phyloP scores from a whole-genome alignment of 208 protist genomes.

The Acanthamoeba castellanii region DNA sequence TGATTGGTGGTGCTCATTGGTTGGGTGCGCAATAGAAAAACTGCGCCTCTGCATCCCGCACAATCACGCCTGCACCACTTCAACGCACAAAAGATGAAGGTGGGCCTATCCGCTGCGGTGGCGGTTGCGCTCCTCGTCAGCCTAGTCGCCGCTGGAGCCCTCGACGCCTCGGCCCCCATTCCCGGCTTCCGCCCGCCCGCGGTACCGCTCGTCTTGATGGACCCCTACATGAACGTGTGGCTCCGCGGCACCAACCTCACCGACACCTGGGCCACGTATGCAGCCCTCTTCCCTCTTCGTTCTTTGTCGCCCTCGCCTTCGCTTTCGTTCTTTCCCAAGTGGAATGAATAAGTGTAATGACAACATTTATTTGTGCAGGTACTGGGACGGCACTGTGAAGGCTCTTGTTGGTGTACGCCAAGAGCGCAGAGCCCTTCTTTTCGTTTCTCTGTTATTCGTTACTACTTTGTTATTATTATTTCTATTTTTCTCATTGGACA shows the following conservation, averaged over 20 bases:
- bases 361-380: neutral
- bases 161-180: neutral
- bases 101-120: neutral
- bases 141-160: neutral
- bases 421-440: neutral
- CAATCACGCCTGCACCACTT: too few relatives aligned
- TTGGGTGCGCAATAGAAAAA: too few relatives aligned
- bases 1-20: too few relatives aligned
- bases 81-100: neutral
- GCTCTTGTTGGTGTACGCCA: neutral
- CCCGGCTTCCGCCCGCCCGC: slow-evolving; percentile 73
- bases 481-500: neutral
- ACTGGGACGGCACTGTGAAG: slow-evolving; percentile 44
- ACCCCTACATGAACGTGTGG: slow-evolving; percentile 79
- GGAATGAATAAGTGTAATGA: too few relatives aligned
- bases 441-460: neutral
- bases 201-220: slow-evolving; percentile 77
- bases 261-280: slow-evolving; percentile 57
- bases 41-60: too few relatives aligned
- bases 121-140: neutral
- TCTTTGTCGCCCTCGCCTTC: too few relatives aligned
- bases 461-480: neutral
- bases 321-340: too few relatives aligned
- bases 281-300: too few relatives aligned
- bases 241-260: slow-evolving; percentile 73